Conservation (phyloP, 2,329 filamentous ascomycete genomes). For the Colletotrichum tropicicola region DNA sequence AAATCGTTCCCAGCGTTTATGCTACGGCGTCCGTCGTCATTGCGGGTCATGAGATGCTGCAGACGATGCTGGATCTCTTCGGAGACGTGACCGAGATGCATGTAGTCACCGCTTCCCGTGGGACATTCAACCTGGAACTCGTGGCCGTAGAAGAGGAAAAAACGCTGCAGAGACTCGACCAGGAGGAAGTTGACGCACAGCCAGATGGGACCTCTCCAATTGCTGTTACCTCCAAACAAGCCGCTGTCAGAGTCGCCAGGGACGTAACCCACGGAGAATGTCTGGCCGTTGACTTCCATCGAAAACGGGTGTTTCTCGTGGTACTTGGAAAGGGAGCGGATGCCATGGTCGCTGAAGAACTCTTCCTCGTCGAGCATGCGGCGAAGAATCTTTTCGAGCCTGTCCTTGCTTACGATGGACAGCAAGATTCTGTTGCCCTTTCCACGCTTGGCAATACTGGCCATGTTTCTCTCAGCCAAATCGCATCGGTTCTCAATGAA, state of each 20-base stretch:
- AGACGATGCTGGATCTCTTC: slow-evolving; percentile 95
- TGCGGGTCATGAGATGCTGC: slow-evolving; percentile 88
- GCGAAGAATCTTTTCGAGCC: slow-evolving; percentile 87
- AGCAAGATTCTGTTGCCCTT: slow-evolving; percentile 89
- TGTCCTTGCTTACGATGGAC: slow-evolving; percentile 90
- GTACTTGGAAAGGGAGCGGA: slow-evolving; percentile 90
- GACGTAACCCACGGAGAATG: slow-evolving; percentile 88
- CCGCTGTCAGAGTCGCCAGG: slow-evolving; percentile 96
- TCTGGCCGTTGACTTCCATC: slow-evolving; percentile 95
- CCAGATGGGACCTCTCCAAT: slow-evolving; percentile 97
- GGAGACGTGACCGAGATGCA: slow-evolving; percentile 94
- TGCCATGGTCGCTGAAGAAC: slow-evolving; percentile 89
- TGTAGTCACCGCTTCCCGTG: slow-evolving; percentile 90
- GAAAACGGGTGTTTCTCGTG: slow-evolving; percentile 91
- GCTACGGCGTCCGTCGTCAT: slow-evolving; percentile 85
- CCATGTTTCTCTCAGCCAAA: slow-evolving; percentile 91
- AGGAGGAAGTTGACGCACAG: slow-evolving; percentile 95
- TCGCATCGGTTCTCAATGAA: slow-evolving; percentile 90
- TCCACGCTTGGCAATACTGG: slow-evolving; percentile 88
- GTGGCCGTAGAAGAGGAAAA: slow-evolving; percentile 95
- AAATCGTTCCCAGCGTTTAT: slow-evolving; percentile 87
- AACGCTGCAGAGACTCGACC: slow-evolving; percentile 92
- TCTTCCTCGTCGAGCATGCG: slow-evolving; percentile 95
- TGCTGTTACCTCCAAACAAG: slow-evolving; percentile 96
- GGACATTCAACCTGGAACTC: slow-evolving; percentile 92